Percentiles rank a stretch among this genome's conserved stretches.
Conservation (phyloP, 116 monocot species). For the Cymodocea nodosa region DNA sequence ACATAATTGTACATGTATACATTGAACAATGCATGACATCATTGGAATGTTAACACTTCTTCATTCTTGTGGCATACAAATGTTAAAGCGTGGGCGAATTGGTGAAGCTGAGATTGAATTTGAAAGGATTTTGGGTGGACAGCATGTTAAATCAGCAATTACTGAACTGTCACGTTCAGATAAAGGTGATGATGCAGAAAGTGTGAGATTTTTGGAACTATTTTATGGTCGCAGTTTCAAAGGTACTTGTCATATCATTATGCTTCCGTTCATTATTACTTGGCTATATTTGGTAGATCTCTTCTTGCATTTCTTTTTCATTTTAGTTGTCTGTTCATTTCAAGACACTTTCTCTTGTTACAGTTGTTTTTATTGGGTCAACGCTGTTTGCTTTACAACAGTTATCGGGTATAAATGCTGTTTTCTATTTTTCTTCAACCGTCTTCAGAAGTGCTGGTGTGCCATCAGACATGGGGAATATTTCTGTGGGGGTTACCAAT, state of each 20-base stretch:
- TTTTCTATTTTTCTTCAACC: slow-evolving; percentile 89
- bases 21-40: not conserved
- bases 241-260: slow-evolving; percentile 23
- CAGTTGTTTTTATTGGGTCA: slow-evolving; percentile 99
- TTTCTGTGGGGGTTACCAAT: slow-evolving; percentile 72
- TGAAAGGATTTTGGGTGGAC: slow-evolving; percentile 64
- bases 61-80: not conserved
- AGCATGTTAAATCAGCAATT: slow-evolving; percentile 69
- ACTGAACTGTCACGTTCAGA: slow-evolving; percentile 65
- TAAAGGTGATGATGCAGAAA: slow-evolving; percentile 69
- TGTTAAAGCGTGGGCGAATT: slow-evolving; percentile 63
- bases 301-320: not conserved
- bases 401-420: slow-evolving; percentile 97
- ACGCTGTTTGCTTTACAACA: slow-evolving; percentile 97
- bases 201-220: slow-evolving; percentile 65
- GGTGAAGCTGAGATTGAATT: slow-evolving; percentile 80
- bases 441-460: slow-evolving; percentile 82
- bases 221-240: slow-evolving; percentile 60
- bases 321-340: slow-evolving; percentile 26
- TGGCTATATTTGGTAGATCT: not conserved
- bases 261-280: not conserved
- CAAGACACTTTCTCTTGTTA: slow-evolving; percentile 35
- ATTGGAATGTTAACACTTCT: not conserved
- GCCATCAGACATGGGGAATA: slow-evolving; percentile 69
- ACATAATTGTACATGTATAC: not conserved